Evolutionary conservation across 306 rosid genomes (phyloP), one percentile per base, ranked within the genome.

Genomic region (Delonix regia): DNA sequence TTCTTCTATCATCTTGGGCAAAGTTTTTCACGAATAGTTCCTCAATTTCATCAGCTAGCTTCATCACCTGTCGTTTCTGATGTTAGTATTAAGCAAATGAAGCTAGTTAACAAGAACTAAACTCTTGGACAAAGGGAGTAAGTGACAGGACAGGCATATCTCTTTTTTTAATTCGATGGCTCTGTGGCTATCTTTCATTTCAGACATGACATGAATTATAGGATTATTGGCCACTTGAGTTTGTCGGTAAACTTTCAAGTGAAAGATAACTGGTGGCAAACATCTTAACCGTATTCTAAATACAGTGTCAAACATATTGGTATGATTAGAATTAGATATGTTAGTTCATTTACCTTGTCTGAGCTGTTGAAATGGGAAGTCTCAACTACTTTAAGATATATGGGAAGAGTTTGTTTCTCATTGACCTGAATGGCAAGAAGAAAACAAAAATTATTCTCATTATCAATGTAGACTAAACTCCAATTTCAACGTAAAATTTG

Each of bases 361-460:
- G 99, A 96, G 81, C 94, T 88, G 87, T 91, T 91, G 91, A 93
- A 96, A 81, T 93, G 93, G 51, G 98, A 93, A 81, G 90, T 93
- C 88, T 96, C 99, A 63, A 93, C 99, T 36, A 86, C 96, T 90
- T 90, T 93, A 13, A 91, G 94, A 87, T 96, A 96, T 65, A 90
- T 89, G 9, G 97, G 88, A 85, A 93, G 98, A 77, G 90, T 87
- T 84, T 91, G 89, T 65, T 96, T 96, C 81, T 51, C 97, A 65
- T 96, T 91, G 83, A 86, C 93, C 99, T 96, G 91, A 81, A 87
- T 34, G 5, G 9, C 34, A 66, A 81, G 62, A 65, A 6, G 80
- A 77, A 78, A 44, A 33, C 33, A 14, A 12, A 7, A 5, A 6
- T 51, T 51, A 30, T 38, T 15, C 28, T 82, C 69, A 77, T 73